Base-by-base conservation (phyloP, 495 filamentous ascomycete species). In the Aspergillus cavernicola region DNA sequence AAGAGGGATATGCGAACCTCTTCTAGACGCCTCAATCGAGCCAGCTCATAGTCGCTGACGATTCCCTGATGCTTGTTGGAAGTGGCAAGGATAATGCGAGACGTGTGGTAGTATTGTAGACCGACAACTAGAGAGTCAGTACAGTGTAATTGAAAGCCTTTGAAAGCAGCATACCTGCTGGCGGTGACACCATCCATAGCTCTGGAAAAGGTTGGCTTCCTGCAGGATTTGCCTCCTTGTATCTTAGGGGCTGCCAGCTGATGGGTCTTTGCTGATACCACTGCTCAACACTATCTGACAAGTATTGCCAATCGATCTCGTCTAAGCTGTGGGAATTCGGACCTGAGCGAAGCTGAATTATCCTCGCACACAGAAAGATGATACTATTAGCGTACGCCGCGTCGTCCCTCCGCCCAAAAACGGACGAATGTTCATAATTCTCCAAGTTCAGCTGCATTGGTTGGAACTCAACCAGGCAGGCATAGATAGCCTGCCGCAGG, bases 401-500 rank as follows among this genome's bases (percentile, higher is more conserved):
- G 52, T 73, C 70, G 35, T 73, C 70, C 1, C 55, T 40, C 10
- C 68, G 67, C 13, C 61, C 61, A 18, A 73, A 69, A 33, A 71
- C 66, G 0, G 65, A 48, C 0, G 70, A 73, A 11, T 56, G 61
- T 42, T 68, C 66, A 42, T 71, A 73, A 19, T 71, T 73, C 10
- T 52, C 57, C 31, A 73, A 33, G 20, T 73, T 60, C 12, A 73
- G 59, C 32, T 69, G 63, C 31, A 71, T 59, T 3, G 65, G 65
- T 28, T 71, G 65, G 37, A 65, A 53, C 49, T 71, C 68, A 6
- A 73, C 70, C 1, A 71, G 47, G 1, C 66, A 73, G 6, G 70
- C 61, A 18, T 71, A 73, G n/a, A 74, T 70, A 9, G 68, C 70
- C 53, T 74, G 70, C 16, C 70, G 64, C 36, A 74, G 53, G 16